Percentiles rank a stretch among this genome's conserved stretches.
phyloP scores from a whole-genome alignment of 2,329 filamentous ascomycete species.

The Aspergillaceae sp. region DNA sequence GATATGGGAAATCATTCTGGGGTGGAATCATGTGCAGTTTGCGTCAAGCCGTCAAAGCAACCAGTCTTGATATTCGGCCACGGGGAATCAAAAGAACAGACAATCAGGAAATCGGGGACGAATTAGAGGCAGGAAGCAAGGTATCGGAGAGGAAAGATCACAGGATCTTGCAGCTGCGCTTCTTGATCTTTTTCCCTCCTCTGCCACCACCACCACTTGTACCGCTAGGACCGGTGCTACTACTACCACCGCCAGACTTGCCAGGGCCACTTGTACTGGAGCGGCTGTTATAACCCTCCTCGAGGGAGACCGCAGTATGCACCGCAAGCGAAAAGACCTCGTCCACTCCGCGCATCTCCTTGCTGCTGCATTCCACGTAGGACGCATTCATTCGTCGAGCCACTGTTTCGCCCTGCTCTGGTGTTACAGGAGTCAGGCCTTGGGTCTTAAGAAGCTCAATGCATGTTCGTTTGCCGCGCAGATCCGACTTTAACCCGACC shows the following conservation, averaged over 20 bases:
- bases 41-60: slow-evolving; percentile 22
- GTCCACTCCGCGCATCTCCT: slow-evolving; percentile 92
- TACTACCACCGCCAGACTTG: slow-evolving; percentile 27
- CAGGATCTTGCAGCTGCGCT: slow-evolving; percentile 72
- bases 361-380: slow-evolving; percentile 98
- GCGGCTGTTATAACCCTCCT: slow-evolving; percentile 53
- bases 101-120: background rate
- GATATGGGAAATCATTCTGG: background rate
- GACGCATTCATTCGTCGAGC: slow-evolving; percentile 87
- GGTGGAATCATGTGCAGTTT: slow-evolving; percentile 8
- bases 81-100: slow-evolving; percentile 6
- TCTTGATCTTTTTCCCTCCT: slow-evolving; percentile 62
- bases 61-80: slow-evolving; percentile 25
- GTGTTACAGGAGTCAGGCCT: slow-evolving; percentile 87
- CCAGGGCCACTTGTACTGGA: slow-evolving; percentile 11
- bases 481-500: slow-evolving; percentile 91
- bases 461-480: slow-evolving; percentile 89
- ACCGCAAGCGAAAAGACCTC: slow-evolving; percentile 93
- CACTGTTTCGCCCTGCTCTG: slow-evolving; percentile 78
- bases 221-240: slow-evolving; percentile 11
- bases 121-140: slow-evolving; percentile 16
- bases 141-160: slow-evolving; percentile 37
- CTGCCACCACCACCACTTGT: slow-evolving; percentile 14
- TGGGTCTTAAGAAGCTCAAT: slow-evolving; percentile 98
- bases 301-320: slow-evolving; percentile 77